Evolutionary conservation across 192 early-diverging fungal genomes (phyloP), one percentile per base, ranked within the genome.

Genomic region (Coemansia sp.): DNA sequence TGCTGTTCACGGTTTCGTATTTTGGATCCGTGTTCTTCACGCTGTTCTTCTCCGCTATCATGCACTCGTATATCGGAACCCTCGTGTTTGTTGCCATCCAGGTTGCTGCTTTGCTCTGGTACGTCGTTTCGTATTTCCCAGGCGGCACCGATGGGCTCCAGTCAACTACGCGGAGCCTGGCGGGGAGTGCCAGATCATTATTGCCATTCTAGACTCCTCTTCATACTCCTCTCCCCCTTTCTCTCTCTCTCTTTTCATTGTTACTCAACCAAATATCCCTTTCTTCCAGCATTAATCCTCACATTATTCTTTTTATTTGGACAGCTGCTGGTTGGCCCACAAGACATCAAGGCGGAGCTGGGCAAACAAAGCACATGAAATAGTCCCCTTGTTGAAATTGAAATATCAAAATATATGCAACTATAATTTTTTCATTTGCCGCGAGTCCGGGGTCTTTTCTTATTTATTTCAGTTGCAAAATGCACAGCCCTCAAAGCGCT

Each of bases 1-100:
- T 95, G 40, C 86, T 93, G 23, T 97, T 96, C 65, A 95, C 93
- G 2, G 61, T 75, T 16, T 75, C 87, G 9, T 97, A 97, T 68
- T 74, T 97, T 48, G 90, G 88, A 23, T 92, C 92, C 26, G 90
- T 99, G 85, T 74, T 85, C 38, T 77, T 93, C 56, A 96, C 94
- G 3, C 84, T 99, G 61, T 97, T 92, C 63, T 91, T 91, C 71
- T 90, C 93, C 26, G 64, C 70, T 6, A 86, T 86, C 54, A 49
- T 89, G 92, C 88, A 85, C 86, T 86, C 79, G 60, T 93, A 92
- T 70, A 61, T 95, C 44, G 73, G 92, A 66, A 94, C 92, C 7
- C 87, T 98, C 57, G 70, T 95, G 18, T 90, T 83, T 70, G 89
- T 89, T 13, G 76, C 95, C 3, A 62, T 94, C 10, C 93, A 98